Conservation (phyloP, 495 filamentous ascomycete species). For the Letharia lupina region DNA sequence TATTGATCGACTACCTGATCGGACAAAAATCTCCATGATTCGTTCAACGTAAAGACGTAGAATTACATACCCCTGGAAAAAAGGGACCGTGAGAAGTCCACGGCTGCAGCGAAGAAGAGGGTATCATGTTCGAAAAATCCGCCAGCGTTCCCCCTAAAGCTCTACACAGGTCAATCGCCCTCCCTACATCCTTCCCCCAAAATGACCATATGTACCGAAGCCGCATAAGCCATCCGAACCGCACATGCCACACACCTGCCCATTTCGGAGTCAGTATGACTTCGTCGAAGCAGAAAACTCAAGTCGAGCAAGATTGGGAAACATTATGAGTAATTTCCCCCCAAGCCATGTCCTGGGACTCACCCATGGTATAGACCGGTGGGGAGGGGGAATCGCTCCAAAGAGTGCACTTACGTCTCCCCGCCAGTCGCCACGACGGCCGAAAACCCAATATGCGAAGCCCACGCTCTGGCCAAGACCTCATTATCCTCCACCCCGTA, state of each 20-base stretch:
- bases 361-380: too few species aligned
- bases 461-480: conserved; percentile 66
- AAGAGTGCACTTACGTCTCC: conserved; percentile 33
- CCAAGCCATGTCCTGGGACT: too few species aligned
- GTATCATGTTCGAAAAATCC: not conserved
- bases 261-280: too few species aligned
- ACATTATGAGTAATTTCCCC: too few species aligned
- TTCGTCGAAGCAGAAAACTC: too few species aligned
- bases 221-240: conserved; percentile 62
- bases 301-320: too few species aligned
- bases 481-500: conserved; percentile 64
- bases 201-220: conserved; percentile 60
- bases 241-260: conserved; percentile 55
- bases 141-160: not conserved
- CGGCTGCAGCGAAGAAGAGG: not conserved
- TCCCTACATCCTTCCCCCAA: conserved; percentile 30
- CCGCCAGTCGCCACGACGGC: conserved; percentile 58
- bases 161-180: not conserved
- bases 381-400: too few species aligned
- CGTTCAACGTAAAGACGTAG: not conserved
- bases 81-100: not conserved
- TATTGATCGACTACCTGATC: not conserved
- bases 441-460: conserved; percentile 57
- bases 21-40: not conserved
- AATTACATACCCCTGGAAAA: not conserved